These are phyloP conservation scores for Pythium oligandrum DNA, from an alignment of 352 stramenopile genomes.

Conservation along the genomic window DNA sequence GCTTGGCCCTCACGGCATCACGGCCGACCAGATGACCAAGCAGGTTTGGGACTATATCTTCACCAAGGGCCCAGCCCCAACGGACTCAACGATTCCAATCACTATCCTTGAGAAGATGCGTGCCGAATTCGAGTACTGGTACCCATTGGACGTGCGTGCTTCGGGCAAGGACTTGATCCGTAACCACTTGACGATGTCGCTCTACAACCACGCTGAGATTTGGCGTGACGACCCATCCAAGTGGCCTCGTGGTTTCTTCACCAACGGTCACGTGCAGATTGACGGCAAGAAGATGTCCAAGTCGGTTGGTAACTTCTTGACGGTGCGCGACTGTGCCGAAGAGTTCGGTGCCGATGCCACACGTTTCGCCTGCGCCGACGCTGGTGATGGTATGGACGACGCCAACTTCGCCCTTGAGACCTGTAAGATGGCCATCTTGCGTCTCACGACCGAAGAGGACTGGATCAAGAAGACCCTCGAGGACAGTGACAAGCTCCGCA, in stretches of 20 bases:
- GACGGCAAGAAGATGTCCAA: conserved; percentile 99
- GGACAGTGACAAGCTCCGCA: conserved; percentile 83
- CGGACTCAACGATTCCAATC: conserved; percentile 82
- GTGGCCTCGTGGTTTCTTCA: conserved; percentile 98
- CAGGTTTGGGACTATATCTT: conserved; percentile 99
- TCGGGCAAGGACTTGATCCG: conserved; percentile 96
- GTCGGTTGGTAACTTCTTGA: conserved; percentile 99
- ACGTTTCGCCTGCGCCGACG: conserved; percentile 97
- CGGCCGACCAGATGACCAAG: conserved; percentile 88
- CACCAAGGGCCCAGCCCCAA: conserved; percentile 83
- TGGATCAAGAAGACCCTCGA: conserved; percentile 94
- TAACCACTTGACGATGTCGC: conserved; percentile 99
- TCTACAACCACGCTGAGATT: conserved; percentile 99
- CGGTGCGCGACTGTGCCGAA: conserved; percentile 95
- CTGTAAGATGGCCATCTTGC: conserved; percentile 96
- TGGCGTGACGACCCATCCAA: conserved; percentile 97
- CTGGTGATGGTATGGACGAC: conserved; percentile 97
- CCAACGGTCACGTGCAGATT: conserved; percentile 96
- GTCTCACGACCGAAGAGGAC: conserved; percentile 96
- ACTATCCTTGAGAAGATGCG: conserved; percentile 93
- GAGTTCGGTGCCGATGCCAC: conserved; percentile 96
- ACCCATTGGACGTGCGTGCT: conserved; percentile 98
- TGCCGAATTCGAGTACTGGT: conserved; percentile 99
- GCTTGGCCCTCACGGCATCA: conserved; percentile 83
- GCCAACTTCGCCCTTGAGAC: conserved; percentile 98